Percentiles rank a stretch among this genome's conserved stretches.
phyloP scores from a whole-genome alignment of 2,329 filamentous ascomycete species.

The Mycogone perniciosa region DNA sequence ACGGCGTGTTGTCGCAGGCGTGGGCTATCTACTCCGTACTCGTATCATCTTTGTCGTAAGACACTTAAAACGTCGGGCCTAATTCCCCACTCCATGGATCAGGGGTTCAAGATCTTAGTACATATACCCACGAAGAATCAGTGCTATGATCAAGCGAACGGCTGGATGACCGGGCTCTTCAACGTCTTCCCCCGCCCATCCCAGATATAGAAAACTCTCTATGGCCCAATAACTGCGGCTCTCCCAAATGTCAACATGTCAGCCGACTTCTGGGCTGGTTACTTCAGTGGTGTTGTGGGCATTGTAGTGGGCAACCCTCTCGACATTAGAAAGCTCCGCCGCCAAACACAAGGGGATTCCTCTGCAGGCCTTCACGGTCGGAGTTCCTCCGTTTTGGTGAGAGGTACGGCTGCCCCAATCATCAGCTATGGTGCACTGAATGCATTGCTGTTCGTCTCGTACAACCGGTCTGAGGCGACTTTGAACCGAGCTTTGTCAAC shows the following conservation, averaged over 20 bases:
- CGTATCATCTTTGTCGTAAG: no score
- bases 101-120: no score
- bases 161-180: no score
- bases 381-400: slow-evolving; percentile 36
- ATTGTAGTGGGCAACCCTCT: slow-evolving; percentile 88
- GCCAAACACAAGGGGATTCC: slow-evolving; percentile 54
- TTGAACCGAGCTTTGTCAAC: slow-evolving; percentile 39
- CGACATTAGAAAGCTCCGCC: slow-evolving; percentile 56
- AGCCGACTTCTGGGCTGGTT: slow-evolving; percentile 90
- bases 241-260: slow-evolving; percentile 49
- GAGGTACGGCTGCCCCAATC: slow-evolving; percentile 76
- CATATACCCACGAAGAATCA: no score
- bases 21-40: no score
- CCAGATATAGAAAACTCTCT: no score
- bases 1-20: no score
- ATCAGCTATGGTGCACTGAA: slow-evolving; percentile 88
- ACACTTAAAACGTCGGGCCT: no score
- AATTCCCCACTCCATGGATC: no score
- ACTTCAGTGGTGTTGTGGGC: slow-evolving; percentile 75
- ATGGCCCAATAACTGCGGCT: no score
- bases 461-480: slow-evolving; percentile 71
- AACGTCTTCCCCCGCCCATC: no score
- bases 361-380: slow-evolving; percentile 20
- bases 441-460: slow-evolving; percentile 81
- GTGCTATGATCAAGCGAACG: no score